These are phyloP conservation scores for Omphalea diandra DNA, from an alignment of 441 rosid genomes.

Conservation along the genomic window DNA sequence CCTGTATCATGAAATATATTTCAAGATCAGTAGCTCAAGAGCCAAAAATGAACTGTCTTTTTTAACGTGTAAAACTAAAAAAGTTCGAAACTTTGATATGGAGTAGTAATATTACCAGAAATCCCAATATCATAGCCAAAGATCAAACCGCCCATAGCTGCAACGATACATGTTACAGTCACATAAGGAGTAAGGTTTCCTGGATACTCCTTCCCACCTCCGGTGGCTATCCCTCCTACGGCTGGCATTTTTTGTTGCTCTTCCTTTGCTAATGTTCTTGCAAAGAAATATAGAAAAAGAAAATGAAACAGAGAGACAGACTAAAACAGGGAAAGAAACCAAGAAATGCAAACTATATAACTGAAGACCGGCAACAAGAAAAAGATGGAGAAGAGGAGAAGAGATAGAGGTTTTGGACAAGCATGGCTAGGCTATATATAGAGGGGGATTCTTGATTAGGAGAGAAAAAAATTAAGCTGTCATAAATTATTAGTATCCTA, in stretches of 20 bases:
- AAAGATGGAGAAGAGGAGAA: not conserved
- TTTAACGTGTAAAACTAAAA: not conserved
- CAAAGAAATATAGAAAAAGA: not conserved
- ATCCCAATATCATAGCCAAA: conserved; percentile 95
- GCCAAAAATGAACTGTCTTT: not conserved
- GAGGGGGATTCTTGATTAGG: not conserved
- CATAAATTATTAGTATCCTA: not conserved
- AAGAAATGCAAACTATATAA: no score
- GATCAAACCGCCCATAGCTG: conserved; percentile 96
- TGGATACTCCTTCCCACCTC: conserved; percentile 53
- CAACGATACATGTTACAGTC: conserved; percentile 70
- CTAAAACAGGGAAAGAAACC: conserved; percentile 3
- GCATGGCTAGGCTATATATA: conserved; percentile 32
- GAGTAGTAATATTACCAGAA: conserved; percentile 47
- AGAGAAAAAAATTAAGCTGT: conserved; percentile 27
- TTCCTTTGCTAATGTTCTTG: conserved; percentile 14
- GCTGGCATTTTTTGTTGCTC: conserved; percentile 53
- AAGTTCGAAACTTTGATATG: not conserved
- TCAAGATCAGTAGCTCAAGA: not conserved
- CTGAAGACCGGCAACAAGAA: no score
- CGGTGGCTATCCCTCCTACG: conserved; percentile 54
- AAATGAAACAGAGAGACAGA: not conserved
- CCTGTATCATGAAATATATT: conserved; percentile 37
- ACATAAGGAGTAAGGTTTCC: conserved; percentile 83
- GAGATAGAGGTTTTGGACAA: conserved; percentile 8